These are phyloP conservation scores for Ceratocystis albifundus DNA, from an alignment of 2,329 filamentous ascomycete species.

Conservation along the genomic window DNA sequence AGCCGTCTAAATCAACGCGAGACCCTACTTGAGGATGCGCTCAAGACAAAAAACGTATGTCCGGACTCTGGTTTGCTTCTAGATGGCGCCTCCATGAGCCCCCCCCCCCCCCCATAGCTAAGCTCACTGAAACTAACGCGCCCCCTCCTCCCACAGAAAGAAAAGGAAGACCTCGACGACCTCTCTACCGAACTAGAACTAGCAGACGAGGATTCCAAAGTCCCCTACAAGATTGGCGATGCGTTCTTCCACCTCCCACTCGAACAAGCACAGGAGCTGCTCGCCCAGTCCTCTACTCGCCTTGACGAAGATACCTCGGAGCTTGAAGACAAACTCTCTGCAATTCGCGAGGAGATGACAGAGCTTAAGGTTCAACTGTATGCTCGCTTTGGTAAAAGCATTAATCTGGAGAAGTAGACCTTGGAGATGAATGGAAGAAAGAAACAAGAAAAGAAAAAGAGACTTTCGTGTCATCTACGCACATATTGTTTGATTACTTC, in stretches of 20 bases:
- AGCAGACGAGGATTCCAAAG: conserved; percentile 84
- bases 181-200: conserved; percentile 83
- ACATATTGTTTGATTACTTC: not conserved
- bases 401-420: conserved; percentile 62
- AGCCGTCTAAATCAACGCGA: conserved; percentile 86
- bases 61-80: too few relatives aligned
- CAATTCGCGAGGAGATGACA: conserved; percentile 74
- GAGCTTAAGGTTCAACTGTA: conserved; percentile 86
- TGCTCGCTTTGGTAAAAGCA: conserved; percentile 87
- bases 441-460: not conserved
- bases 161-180: conserved; percentile 96
- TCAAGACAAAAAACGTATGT: conserved; percentile 66
- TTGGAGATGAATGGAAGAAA: not conserved
- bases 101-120: not conserved
- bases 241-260: conserved; percentile 83
- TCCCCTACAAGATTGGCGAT: conserved; percentile 96
- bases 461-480: not conserved
- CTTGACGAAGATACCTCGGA: conserved; percentile 65
- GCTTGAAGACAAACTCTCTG: conserved; percentile 64
- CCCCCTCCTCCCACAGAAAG: conserved; percentile 57
- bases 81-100: not conserved
- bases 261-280: conserved; percentile 74
- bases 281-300: conserved; percentile 56
- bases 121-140: not conserved
- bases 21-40: conserved; percentile 62